Evolutionary conservation across 2,329 filamentous ascomycete genomes (phyloP).

Genomic region (Fusarium continuum): DNA sequence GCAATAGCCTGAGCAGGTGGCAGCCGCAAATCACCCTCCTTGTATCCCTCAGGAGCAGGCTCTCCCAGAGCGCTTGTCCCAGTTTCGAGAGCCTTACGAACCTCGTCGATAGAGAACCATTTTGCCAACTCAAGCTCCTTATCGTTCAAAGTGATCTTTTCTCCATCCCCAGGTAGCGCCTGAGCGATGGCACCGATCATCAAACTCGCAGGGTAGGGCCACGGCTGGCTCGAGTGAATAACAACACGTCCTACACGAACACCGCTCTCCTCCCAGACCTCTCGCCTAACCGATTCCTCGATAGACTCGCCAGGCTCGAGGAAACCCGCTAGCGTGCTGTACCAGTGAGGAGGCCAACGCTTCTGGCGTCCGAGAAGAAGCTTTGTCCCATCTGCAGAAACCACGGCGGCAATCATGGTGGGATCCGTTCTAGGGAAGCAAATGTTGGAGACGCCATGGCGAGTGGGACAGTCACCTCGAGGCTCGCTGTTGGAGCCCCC

Average conservation of each 20-base stretch:
- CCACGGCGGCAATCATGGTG: constrained; percentile 92
- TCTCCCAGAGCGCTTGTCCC: constrained; percentile 75
- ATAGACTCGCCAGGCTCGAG: constrained; percentile 86
- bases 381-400: constrained; percentile 79
- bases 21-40: constrained; percentile 79
- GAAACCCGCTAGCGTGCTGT: constrained; percentile 88
- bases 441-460: constrained; percentile 88
- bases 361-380: constrained; percentile 86
- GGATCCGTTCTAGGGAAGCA: constrained; percentile 93
- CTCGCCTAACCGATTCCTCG: constrained; percentile 83
- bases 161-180: constrained; percentile 74
- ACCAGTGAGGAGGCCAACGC: constrained; percentile 86
- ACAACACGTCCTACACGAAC: constrained; percentile 80
- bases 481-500: constrained; percentile 57
- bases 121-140: constrained; percentile 89
- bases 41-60: constrained; percentile 70
- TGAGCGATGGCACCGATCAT: constrained; percentile 93
- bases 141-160: constrained; percentile 86
- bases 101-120: constrained; percentile 87
- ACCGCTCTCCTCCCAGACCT: constrained; percentile 88
- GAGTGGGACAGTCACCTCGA: constrained; percentile 79
- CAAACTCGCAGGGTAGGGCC: constrained; percentile 85
- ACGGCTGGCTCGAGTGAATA: constrained; percentile 85
- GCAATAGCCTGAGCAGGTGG: constrained; percentile 92
- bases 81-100: constrained; percentile 74